Evolutionary conservation across 2,329 filamentous ascomycete genomes (phyloP).

Genomic region (Fusarium sp.): DNA sequence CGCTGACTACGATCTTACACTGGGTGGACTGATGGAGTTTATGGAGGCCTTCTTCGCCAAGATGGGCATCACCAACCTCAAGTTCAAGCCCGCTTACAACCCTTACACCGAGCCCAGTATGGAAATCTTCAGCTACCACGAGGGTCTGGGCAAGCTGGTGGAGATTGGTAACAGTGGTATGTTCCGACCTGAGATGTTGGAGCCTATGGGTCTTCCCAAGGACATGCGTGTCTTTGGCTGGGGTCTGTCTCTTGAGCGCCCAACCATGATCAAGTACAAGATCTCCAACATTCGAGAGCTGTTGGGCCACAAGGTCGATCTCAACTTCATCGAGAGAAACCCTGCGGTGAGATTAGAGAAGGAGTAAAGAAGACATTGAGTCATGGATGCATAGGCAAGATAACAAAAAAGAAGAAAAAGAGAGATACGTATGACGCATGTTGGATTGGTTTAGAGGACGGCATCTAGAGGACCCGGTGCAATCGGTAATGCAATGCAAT

Average conservation of each 20-base stretch:
- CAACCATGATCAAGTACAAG: constrained; percentile 96
- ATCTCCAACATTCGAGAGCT: constrained; percentile 92
- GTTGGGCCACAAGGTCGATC: constrained; percentile 93
- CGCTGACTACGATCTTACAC: constrained; percentile 91
- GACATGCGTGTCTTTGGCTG: constrained; percentile 95
- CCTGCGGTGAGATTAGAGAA: constrained; percentile 91
- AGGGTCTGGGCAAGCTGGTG: constrained; percentile 88
- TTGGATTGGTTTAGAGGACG: constrained; percentile 7
- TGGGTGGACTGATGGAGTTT: constrained; percentile 92
- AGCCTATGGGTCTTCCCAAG: constrained; percentile 91
- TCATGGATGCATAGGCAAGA: not conserved
- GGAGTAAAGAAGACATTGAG: constrained; percentile 61
- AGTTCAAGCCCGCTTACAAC: constrained; percentile 98
- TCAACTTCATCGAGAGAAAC: constrained; percentile 91
- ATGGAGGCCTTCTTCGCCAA: constrained; percentile 96
- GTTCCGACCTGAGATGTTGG: constrained; percentile 98
- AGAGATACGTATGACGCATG: constrained; percentile 16
- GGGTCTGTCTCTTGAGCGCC: constrained; percentile 89
- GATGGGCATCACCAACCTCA: constrained; percentile 87
- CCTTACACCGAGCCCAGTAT: constrained; percentile 95
- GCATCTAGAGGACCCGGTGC: constrained; percentile 28
- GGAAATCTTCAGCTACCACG: constrained; percentile 98
- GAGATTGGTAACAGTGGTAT: constrained; percentile 99
- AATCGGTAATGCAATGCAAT: constrained; percentile 2
- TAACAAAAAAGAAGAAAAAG: constrained; percentile 6